phyloP scores from a whole-genome alignment of 2,329 filamentous ascomycete species.

The Aspergillus tanneri region DNA sequence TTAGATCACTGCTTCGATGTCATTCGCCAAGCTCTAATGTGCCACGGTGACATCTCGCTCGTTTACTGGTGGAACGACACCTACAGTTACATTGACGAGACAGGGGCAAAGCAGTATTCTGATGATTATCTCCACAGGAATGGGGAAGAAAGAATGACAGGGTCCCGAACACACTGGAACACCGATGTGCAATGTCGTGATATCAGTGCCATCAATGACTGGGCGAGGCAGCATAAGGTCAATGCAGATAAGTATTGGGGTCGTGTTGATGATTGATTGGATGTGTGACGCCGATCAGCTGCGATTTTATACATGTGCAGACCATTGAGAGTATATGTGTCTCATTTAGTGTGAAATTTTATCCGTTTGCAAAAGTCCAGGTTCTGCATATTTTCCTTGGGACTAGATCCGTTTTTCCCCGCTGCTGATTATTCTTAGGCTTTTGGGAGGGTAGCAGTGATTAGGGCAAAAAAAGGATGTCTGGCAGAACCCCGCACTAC shows the following conservation, averaged over 20 bases:
- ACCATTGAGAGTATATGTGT: no score
- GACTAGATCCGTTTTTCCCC: no score
- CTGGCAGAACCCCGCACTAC: no score
- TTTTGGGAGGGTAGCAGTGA: no score
- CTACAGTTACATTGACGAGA: not conserved
- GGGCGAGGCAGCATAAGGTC: not conserved
- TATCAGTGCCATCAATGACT: not conserved
- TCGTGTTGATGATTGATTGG: no score
- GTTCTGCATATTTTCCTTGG: no score
- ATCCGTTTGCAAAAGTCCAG: no score
- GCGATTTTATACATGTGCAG: no score
- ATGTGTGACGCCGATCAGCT: no score
- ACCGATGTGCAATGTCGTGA: not conserved
- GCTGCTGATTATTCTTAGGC: no score
- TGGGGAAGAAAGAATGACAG: not conserved
- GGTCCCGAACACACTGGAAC: not conserved
- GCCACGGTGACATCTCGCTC: not conserved
- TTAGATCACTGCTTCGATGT: not conserved
- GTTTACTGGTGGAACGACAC: not conserved
- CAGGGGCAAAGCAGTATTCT: not conserved
- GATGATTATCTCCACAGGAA: not conserved
- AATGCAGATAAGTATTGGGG: not conserved
- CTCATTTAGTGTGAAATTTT: no score
- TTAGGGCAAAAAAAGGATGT: no score
- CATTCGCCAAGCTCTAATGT: not conserved